These are phyloP conservation scores for Euphorbia celastroides DNA, from an alignment of 441 rosid genomes.

Conservation along the genomic window DNA sequence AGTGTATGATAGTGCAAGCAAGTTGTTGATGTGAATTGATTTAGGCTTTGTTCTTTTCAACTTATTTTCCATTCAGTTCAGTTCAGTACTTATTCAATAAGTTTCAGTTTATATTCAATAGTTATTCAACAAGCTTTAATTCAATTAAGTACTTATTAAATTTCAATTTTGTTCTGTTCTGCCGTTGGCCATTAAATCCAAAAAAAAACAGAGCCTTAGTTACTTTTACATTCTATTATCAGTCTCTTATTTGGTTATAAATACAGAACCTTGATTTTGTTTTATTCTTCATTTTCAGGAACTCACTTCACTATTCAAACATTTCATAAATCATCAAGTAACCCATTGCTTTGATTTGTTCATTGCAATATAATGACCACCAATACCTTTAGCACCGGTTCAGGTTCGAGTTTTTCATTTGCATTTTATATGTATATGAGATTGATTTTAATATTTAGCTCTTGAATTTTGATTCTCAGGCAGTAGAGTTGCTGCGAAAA, in stretches of 20 bases:
- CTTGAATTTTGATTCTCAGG: conserved; percentile 32
- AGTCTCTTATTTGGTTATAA: conserved; percentile 29
- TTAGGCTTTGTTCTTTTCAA: no score
- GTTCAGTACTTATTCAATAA: no score
- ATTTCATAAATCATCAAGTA: conserved; percentile 17
- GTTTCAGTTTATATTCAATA: no score
- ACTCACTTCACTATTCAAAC: not conserved
- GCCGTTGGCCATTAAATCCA: no score
- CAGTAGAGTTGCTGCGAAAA: conserved; percentile 36
- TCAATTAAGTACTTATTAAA: no score
- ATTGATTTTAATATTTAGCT: conserved; percentile 9
- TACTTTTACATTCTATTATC: conserved; percentile 25
- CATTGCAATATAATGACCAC: conserved; percentile 24
- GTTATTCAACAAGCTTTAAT: no score
- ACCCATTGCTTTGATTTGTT: not conserved
- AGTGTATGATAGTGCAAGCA: conserved; percentile 20
- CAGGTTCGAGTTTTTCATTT: conserved; percentile 29
- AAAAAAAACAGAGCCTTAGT: no score
- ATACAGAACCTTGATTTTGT: conserved; percentile 20
- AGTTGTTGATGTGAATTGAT: conserved; percentile 23
- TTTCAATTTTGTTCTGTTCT: no score
- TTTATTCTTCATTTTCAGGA: conserved; percentile 34
- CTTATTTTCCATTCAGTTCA: no score
- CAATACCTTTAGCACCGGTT: conserved; percentile 25
- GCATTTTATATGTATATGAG: not conserved